Evolutionary conservation across 1,139 yeast genomes (phyloP).

Genomic region (Pichia sp.): DNA sequence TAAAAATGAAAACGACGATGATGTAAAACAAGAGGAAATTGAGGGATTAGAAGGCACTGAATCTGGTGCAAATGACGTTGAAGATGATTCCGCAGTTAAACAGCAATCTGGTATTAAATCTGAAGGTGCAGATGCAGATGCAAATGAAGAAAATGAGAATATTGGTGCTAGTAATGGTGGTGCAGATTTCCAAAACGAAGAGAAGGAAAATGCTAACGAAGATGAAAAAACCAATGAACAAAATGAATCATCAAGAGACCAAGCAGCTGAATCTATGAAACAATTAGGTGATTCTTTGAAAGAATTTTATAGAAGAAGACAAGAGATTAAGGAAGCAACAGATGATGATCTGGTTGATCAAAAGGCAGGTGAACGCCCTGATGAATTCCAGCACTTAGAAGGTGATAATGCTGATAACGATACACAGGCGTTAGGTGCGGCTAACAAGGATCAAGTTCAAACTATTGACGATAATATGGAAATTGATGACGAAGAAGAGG

Average conservation of each 20-base stretch:
- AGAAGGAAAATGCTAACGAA: conserved; percentile 26
- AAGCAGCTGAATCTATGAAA: conserved; percentile 75
- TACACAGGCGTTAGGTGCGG: conserved; percentile 92
- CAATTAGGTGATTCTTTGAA: conserved; percentile 87
- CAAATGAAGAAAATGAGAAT: conserved; percentile 60
- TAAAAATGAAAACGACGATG: conserved; percentile 40
- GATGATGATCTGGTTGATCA: conserved; percentile 44
- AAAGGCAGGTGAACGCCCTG: conserved; percentile 62
- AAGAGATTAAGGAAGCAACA: conserved; percentile 67
- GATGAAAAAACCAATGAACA: conserved; percentile 30
- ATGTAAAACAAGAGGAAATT: conserved; percentile 40
- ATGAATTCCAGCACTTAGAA: conserved; percentile 87
- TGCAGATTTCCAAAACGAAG: conserved; percentile 40
- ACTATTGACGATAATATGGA: conserved; percentile 79
- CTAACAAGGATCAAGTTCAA: conserved; percentile 74
- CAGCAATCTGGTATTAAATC: conserved; percentile 68
- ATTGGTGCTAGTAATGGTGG: conserved; percentile 69
- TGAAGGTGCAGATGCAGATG: conserved; percentile 71
- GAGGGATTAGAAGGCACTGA: conserved; percentile 36
- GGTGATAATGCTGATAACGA: conserved; percentile 72
- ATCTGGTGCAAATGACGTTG: conserved; percentile 36
- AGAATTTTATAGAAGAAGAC: conserved; percentile 86
- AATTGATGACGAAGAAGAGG: conserved; percentile 61
- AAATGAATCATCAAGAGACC: conserved; percentile 62
- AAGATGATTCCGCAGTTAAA: conserved; percentile 62